These are phyloP conservation scores for Neofusicoccum laricinum DNA, from an alignment of 2,329 filamentous ascomycete genomes.

Conservation along the genomic window DNA sequence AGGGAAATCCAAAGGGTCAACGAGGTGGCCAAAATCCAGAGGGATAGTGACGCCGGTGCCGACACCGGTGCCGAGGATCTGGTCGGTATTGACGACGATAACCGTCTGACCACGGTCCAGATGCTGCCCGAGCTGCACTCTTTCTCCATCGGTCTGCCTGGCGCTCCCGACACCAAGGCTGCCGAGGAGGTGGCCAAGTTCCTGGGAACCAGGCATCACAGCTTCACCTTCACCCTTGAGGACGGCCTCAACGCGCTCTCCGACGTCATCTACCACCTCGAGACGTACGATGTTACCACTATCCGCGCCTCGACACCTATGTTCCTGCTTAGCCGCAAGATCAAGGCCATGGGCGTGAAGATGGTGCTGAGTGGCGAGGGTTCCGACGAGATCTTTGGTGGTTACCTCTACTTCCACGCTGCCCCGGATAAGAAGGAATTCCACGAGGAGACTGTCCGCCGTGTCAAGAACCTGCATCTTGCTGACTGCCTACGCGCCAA, in stretches of 20 bases:
- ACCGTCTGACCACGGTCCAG: slow-evolving; percentile 84
- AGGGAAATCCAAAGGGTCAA: slow-evolving; percentile 80
- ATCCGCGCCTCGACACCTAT: slow-evolving; percentile 98
- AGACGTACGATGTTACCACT: slow-evolving; percentile 97
- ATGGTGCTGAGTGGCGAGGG: slow-evolving; percentile 98
- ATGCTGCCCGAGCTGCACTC: slow-evolving; percentile 95
- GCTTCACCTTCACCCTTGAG: slow-evolving; percentile 97
- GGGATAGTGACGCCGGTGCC: slow-evolving; percentile 43
- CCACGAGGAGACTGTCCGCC: slow-evolving; percentile 89
- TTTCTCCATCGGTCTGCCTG: slow-evolving; percentile 95
- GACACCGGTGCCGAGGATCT: slow-evolving; percentile 55
- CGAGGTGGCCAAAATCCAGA: slow-evolving; percentile 52
- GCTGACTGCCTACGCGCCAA: slow-evolving; percentile 97
- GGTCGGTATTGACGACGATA: slow-evolving; percentile 90
- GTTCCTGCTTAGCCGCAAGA: slow-evolving; percentile 96
- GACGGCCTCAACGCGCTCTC: slow-evolving; percentile 95
- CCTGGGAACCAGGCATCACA: slow-evolving; percentile 95
- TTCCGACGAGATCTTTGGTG: slow-evolving; percentile 96
- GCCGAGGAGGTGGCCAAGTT: slow-evolving; percentile 93
- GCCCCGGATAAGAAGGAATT: slow-evolving; percentile 89
- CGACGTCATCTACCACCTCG: slow-evolving; percentile 96
- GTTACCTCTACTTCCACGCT: slow-evolving; percentile 97
- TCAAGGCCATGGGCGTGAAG: slow-evolving; percentile 99
- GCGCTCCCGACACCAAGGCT: slow-evolving; percentile 86
- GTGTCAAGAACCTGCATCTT: slow-evolving; percentile 94